Evolutionary conservation across 345 rosid species (phyloP).

Genomic region (Mercurialis annua): DNA sequence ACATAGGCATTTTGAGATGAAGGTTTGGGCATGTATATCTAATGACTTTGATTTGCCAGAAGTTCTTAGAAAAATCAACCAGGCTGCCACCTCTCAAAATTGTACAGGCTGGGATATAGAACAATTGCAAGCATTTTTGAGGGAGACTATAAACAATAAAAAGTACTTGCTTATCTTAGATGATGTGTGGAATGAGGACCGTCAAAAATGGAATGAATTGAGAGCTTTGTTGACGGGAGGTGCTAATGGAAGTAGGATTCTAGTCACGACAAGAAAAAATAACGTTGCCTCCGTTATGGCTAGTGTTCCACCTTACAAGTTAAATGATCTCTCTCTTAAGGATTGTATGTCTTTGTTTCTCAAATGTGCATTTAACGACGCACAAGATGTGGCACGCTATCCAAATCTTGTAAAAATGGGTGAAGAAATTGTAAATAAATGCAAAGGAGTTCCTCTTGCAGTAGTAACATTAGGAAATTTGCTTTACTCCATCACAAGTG

Average conservation of each 20-base stretch:
- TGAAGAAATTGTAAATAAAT: no score
- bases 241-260: neutral
- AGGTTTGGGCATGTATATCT: conserved; percentile 8
- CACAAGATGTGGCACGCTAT: no score
- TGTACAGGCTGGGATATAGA: neutral
- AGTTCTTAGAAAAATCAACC: neutral
- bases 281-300: no score
- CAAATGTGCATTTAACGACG: no score
- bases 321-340: no score
- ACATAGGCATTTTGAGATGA: neutral
- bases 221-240: neutral
- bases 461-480: conserved; percentile 7
- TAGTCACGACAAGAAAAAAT: no score
- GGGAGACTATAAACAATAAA: no score
- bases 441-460: conserved; percentile 16
- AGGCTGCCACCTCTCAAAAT: neutral
- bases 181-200: conserved; percentile 15
- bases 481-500: neutral
- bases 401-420: no score
- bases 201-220: neutral
- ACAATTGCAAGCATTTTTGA: no score
- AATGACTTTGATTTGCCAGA: neutral
- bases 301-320: no score
- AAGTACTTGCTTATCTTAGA: no score
- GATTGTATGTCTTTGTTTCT: no score